Conservation (phyloP, 495 filamentous ascomycete genomes). For the Talaromyces stipitatus region DNA sequence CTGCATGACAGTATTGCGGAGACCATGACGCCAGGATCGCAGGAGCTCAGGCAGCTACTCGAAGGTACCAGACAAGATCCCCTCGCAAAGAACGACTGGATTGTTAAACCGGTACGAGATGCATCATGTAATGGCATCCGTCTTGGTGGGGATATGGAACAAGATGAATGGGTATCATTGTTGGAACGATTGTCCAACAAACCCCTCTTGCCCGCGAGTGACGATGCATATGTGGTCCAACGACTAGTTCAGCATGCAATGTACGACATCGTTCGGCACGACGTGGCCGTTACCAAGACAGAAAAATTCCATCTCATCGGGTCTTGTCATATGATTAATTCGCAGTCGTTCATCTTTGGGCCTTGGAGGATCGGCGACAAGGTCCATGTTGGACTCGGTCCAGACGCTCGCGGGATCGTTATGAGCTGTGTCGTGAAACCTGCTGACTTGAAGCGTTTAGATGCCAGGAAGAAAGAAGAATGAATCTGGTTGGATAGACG, state of each 20-base stretch:
- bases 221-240: conserved; percentile 22
- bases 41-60: conserved; percentile 5
- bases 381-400: background rate
- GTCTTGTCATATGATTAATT: conserved; percentile 3
- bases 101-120: conserved; percentile 30
- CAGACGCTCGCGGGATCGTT: background rate
- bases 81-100: conserved; percentile 17
- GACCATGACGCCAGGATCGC: conserved; percentile 17
- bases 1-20: conserved; percentile 17
- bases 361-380: conserved; percentile 3
- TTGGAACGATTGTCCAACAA: conserved; percentile 11
- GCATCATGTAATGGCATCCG: conserved; percentile 36
- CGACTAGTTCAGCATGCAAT: conserved; percentile 16
- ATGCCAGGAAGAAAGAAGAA: background rate
- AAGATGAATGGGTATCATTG: conserved; percentile 16
- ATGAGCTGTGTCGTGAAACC: conserved; percentile 2
- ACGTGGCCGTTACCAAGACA: background rate
- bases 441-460: background rate
- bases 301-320: conserved; percentile 1
- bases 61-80: background rate
- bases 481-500: background rate
- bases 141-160: conserved; percentile 28
- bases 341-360: background rate
- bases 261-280: conserved; percentile 16
- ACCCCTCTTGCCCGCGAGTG: background rate